Evolutionary conservation across 768 basidiomycete genomes (phyloP).

Genomic region (Omphalotus guepiniiformis): DNA sequence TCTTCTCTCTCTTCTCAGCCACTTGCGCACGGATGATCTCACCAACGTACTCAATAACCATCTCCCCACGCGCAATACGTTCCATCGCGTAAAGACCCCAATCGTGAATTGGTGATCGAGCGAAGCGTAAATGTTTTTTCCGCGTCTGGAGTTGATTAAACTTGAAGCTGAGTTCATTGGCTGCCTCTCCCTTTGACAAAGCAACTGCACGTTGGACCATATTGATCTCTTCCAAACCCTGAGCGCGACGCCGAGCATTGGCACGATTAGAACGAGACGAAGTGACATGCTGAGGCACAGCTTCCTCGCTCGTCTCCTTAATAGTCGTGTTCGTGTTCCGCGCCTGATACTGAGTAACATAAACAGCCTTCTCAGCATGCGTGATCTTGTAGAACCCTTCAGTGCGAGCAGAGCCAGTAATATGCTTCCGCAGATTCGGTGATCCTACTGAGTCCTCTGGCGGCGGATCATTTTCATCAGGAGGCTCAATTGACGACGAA

Average conservation of each 20-base stretch:
- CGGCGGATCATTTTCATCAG: slow-evolving; percentile 19
- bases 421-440: slow-evolving; percentile 58
- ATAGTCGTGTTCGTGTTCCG: slow-evolving; percentile 47
- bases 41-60: slow-evolving; percentile 99
- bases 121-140: slow-evolving; percentile 96
- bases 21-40: slow-evolving; percentile 94
- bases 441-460: slow-evolving; percentile 20
- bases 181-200: slow-evolving; percentile 69
- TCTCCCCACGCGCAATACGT: slow-evolving; percentile 87
- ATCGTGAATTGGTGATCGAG: slow-evolving; percentile 93
- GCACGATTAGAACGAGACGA: slow-evolving; percentile 90
- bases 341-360: slow-evolving; percentile 84
- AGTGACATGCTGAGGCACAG: slow-evolving; percentile 52
- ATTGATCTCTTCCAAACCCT: slow-evolving; percentile 93
- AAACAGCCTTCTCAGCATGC: slow-evolving; percentile 84
- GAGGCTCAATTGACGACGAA: neutral
- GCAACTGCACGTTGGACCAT: slow-evolving; percentile 80
- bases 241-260: slow-evolving; percentile 85
- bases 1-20: slow-evolving; percentile 95
- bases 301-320: slow-evolving; percentile 34
- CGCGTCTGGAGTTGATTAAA: slow-evolving; percentile 98
- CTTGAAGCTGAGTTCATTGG: slow-evolving; percentile 78
- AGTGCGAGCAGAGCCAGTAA: slow-evolving; percentile 85
- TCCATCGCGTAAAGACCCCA: slow-evolving; percentile 99
- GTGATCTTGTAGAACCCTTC: slow-evolving; percentile 97